A percentile compares a stretch with the other conserved stretches of the same genome.
These are phyloP conservation scores for Ascosphaera apis DNA, from an alignment of 2,329 filamentous ascomycete genomes.

Conservation along the genomic window DNA sequence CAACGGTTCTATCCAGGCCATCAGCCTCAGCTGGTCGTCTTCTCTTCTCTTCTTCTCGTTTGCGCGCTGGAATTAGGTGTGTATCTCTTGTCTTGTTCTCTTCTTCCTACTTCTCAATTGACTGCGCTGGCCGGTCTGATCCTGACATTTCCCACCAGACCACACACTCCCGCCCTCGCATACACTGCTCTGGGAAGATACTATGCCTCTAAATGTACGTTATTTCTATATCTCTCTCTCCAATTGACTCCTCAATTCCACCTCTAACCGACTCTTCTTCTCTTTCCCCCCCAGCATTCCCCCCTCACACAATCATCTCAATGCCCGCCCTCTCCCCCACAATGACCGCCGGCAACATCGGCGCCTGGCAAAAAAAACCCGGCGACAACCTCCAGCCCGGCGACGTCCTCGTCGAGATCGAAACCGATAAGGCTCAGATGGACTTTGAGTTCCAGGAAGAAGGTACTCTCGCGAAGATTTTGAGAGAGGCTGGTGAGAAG, in stretches of 20 bases:
- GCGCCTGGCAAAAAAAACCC: slow-evolving; percentile 90
- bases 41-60: no score
- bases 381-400: slow-evolving; percentile 73
- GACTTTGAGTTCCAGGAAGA: slow-evolving; percentile 99
- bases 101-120: background rate
- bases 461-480: slow-evolving; percentile 78
- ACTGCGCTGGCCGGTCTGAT: background rate
- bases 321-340: slow-evolving; percentile 97
- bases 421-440: slow-evolving; percentile 99
- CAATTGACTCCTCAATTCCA: slow-evolving; percentile 7
- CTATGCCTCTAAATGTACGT: slow-evolving; percentile 46
- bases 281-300: slow-evolving; percentile 44
- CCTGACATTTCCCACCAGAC: slow-evolving; percentile 8
- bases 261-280: slow-evolving; percentile 4
- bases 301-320: slow-evolving; percentile 80
- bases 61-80: no score
- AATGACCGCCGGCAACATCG: slow-evolving; percentile 93
- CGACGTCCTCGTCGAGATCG: slow-evolving; percentile 92
- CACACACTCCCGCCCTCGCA: slow-evolving; percentile 26
- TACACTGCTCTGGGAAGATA: slow-evolving; percentile 38
- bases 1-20: no score
- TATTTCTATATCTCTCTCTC: slow-evolving; percentile 3
- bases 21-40: no score
- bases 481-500: slow-evolving; percentile 84
- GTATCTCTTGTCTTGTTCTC: no score